Evolutionary conservation across 805 yeast genomes (phyloP).

Genomic region (Teunomyces kruisii): DNA sequence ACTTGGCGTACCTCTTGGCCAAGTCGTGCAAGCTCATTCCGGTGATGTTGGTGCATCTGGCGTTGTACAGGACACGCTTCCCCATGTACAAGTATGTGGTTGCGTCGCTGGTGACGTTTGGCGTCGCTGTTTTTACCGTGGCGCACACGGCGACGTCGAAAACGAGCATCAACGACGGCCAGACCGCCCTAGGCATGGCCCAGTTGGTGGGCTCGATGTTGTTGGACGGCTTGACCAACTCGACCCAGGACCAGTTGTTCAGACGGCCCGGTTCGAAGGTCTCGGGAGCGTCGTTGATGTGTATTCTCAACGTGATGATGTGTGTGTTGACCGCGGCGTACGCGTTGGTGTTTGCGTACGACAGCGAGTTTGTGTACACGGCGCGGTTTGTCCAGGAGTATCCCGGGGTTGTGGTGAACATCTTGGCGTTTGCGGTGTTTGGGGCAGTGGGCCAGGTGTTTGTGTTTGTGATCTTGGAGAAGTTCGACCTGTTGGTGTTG

Average conservation of each 20-base stretch:
- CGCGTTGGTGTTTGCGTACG: constrained; percentile 40
- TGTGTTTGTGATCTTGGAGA: constrained; percentile 78
- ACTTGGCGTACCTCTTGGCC: constrained; percentile 78
- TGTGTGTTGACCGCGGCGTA: constrained; percentile 49
- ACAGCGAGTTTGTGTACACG: constrained; percentile 49
- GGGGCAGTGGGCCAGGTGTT: constrained; percentile 96
- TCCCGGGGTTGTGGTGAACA: constrained; percentile 57
- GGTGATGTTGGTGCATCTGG: constrained; percentile 80
- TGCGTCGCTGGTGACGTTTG: constrained; percentile 74
- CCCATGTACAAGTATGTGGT: constrained; percentile 77
- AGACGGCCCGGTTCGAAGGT: constrained; percentile 41
- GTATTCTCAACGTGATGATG: constrained; percentile 53
- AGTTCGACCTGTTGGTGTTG: constrained; percentile 79
- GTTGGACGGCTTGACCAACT: constrained; percentile 89
- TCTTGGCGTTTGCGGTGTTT: constrained; percentile 65
- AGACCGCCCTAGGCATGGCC: constrained; percentile 54
- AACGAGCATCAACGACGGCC: constrained; percentile 39
- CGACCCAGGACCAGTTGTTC: constrained; percentile 87
- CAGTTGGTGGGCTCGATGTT: constrained; percentile 63
- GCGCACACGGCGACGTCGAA: constrained; percentile 22
- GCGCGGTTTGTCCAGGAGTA: constrained; percentile 48
- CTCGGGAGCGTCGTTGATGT: constrained; percentile 88
- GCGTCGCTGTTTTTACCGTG: constrained; percentile 78
- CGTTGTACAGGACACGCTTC: constrained; percentile 67
- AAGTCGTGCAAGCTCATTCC: constrained; percentile 94